These are phyloP conservation scores for Orbilia ellipsospora DNA, from an alignment of 2,329 filamentous ascomycete species.

Conservation along the genomic window DNA sequence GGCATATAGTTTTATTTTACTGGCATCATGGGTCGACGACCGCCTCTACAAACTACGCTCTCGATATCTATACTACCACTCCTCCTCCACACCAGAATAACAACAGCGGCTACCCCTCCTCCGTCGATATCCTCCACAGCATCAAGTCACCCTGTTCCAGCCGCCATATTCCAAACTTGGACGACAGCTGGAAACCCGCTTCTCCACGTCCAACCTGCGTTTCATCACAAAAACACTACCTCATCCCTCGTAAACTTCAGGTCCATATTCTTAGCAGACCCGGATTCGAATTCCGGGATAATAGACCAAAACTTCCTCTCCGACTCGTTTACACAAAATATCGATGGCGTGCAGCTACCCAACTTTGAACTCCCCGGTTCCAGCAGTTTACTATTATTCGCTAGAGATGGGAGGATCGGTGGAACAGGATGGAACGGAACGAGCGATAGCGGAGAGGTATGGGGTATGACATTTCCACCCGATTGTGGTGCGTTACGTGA, in stretches of 20 bases:
- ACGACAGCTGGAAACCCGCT: slow-evolving; percentile 43
- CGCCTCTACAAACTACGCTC: too few species aligned
- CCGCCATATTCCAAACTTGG: slow-evolving; percentile 38
- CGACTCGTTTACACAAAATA: slow-evolving; percentile 25
- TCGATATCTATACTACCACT: too few species aligned
- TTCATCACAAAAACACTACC: slow-evolving; percentile 32
- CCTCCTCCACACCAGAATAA: background rate
- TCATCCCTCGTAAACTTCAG: slow-evolving; percentile 26
- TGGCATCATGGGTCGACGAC: too few species aligned
- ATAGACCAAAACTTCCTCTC: slow-evolving; percentile 30
- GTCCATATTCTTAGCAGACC: slow-evolving; percentile 40
- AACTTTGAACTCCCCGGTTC: slow-evolving; percentile 11
- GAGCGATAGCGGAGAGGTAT: slow-evolving; percentile 28
- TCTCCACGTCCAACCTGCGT: slow-evolving; percentile 44
- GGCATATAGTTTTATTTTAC: too few species aligned
- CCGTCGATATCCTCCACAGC: background rate
- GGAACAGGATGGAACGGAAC: background rate
- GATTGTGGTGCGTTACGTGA: slow-evolving; percentile 7
- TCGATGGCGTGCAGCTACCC: slow-evolving; percentile 37
- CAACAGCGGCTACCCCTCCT: background rate
- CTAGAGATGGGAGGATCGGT: background rate
- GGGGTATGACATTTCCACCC: slow-evolving; percentile 31
- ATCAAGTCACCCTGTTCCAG: slow-evolving; percentile 20
- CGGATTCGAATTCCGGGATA: background rate
- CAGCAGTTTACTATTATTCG: slow-evolving; percentile 22